Evolutionary conservation across 306 rosid species (phyloP).

Genomic region (Styphnolobium japonicum): DNA sequence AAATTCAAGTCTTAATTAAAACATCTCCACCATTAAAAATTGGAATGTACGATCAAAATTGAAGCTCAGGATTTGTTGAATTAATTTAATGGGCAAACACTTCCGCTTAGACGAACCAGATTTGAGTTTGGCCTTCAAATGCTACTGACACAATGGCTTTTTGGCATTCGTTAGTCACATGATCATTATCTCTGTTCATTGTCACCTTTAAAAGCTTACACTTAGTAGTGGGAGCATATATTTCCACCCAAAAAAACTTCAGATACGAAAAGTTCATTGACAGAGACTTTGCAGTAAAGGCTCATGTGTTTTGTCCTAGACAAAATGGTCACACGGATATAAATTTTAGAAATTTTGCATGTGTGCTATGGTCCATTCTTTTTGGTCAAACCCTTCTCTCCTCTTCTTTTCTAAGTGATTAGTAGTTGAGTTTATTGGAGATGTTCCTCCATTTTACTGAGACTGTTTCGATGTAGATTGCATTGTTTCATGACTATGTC

Average conservation of each 20-base stretch:
- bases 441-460: constrained; percentile 13
- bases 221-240: not conserved
- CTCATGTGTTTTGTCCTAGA: constrained; percentile 23
- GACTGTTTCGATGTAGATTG: constrained; percentile 4
- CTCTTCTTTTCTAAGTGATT: not conserved
- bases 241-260: not conserved
- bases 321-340: not conserved
- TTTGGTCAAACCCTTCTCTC: constrained; percentile 12
- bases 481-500: not conserved
- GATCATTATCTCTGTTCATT: constrained; percentile 5
- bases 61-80: not conserved
- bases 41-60: not conserved
- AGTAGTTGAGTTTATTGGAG: not conserved
- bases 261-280: constrained; percentile 17
- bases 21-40: not conserved
- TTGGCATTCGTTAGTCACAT: not conserved
- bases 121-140: not conserved
- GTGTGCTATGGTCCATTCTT: constrained; percentile 23
- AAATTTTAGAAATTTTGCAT: constrained; percentile 13
- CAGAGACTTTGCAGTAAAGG: constrained; percentile 6
- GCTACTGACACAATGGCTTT: not conserved
- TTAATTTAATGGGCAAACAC: not conserved
- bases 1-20: not conserved
- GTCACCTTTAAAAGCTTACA: not conserved
- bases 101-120: not conserved